Base-by-base conservation (phyloP, 192 early-diverging fungal genomes). In the Coemansia sp. region DNA sequence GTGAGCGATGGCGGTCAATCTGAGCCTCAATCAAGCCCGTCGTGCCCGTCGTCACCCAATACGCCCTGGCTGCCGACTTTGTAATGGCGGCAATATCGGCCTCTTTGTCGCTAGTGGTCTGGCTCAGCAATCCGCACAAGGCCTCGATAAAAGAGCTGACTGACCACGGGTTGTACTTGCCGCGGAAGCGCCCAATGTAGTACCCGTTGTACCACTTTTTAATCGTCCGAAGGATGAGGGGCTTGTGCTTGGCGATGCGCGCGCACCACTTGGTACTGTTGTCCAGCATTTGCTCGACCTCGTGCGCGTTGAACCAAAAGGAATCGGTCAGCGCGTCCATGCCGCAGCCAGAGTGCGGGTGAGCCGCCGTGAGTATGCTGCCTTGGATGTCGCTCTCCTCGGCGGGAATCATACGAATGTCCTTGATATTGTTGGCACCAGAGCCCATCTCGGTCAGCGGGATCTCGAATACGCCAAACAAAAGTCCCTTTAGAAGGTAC, bases 381-480 rank as follows among this genome's bases (percentile, higher is more conserved):
- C 66, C 45, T 11, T 72, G 62, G 23, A 69, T 73, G 48, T 73
- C 70, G 36, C 60, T 78, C 18, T 69, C 66, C 38, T 73, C 70
- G 14, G 58, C 60, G 3, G 70, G 67, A 13, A 74, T 43, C 68
- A 70, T 64, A 13, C 72, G 61, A 3, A 79, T 70, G 41, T 79
- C 77, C 61, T 70, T 70, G 56, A 79, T 61, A 31, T 73, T 70
- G 57, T 73, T 78, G 28, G 76, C 70, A 1, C 76, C 76, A 0
- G 70, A 78, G 9, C 70, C 76, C 60, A 73, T 69, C 45, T 73
- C 76, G 14, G 76, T 73, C 60, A 78, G 59, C 18, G 76, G 70
- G 20, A 78, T 70, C 60, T 73, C 70, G 20, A 79, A 79, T 26
- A 79, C 71, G 13, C 76, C 76, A 10, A 70, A 47, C 20, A 79